Evolutionary conservation across 306 rosid species (phyloP), one percentile per base, ranked within the genome.

Genomic region (Albizia julibrissin): DNA sequence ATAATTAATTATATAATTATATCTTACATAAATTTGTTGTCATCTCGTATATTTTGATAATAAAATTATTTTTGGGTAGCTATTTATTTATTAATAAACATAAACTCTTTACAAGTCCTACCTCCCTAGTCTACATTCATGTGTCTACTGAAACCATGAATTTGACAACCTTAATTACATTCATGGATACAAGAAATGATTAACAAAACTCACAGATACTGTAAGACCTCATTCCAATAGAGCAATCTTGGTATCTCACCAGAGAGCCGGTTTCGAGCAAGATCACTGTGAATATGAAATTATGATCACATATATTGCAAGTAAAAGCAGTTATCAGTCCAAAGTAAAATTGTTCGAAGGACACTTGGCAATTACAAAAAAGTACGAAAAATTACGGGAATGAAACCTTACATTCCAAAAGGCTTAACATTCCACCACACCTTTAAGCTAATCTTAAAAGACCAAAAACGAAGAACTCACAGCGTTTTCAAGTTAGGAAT

Each of bases 211-310:
- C 75, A 95, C 98, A 95, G 85, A 80, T 93, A 95, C 44, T 95
- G 99, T 80, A 95, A 61, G 0, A 95, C 99, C 91, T 95, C 99
- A 87, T 91, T 95, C 99, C 99, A 95, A 37, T 95, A 95, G 6
- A 93, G 89, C 37, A 95, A 72, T 70, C 98, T 88, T 4, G 98
- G 99, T 78, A 95, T 95, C 88, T 93, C 97, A 27, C 99, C 97
- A 0, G 81, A 79, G 61, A 95, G 90, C 88, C 56, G 90, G 83
- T 95, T 95, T 5, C 86, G 89, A 56, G 98, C 97, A 77, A 95
- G 98, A 82, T 95, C 99, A 12, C 99, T 95, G 56, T 19, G 67
- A 40, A 66, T 16, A 67, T 22, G 21, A 52, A 26, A 61, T 1
- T 31, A 27, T 5, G 58, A 52, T 58, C 39, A 52, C 5, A 52